Evolutionary conservation across 495 filamentous ascomycete genomes (phyloP).

Genomic region (Penicillium parvum): DNA sequence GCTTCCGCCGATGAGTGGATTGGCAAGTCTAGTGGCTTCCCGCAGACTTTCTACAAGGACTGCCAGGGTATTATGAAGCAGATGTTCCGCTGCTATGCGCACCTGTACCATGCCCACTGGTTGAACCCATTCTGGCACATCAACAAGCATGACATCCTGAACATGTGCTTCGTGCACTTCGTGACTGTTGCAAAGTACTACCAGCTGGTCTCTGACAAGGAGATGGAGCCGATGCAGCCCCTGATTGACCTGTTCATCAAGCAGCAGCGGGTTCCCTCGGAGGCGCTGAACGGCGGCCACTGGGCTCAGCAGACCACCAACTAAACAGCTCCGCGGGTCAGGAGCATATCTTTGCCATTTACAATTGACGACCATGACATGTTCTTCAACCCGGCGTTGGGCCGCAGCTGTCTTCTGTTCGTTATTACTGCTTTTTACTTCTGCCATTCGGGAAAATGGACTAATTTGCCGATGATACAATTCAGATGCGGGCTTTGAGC

Average conservation of each 20-base stretch:
- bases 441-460: conserved; percentile 16
- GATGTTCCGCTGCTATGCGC: conserved; percentile 95
- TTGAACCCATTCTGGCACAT: conserved; percentile 79
- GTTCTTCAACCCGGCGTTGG: conserved; percentile 42
- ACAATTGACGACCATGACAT: conserved; percentile 24
- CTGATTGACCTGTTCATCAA: conserved; percentile 85
- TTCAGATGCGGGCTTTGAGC: conserved; percentile 30
- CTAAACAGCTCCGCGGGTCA: conserved; percentile 27
- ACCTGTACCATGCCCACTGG: conserved; percentile 84
- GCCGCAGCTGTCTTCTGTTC: conserved; percentile 23
- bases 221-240: conserved; percentile 90
- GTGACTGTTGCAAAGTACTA: conserved; percentile 82
- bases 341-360: conserved; percentile 14
- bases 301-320: conserved; percentile 41
- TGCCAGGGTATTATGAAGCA: conserved; percentile 90
- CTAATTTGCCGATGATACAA: conserved; percentile 25
- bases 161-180: conserved; percentile 94
- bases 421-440: conserved; percentile 19
- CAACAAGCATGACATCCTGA: conserved; percentile 77
- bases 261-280: conserved; percentile 75
- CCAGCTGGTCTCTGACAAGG: conserved; percentile 73
- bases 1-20: conserved; percentile 73
- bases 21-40: conserved; percentile 84
- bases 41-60: conserved; percentile 76
- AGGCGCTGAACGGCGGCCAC: conserved; percentile 49